Base-by-base conservation (phyloP, 2,329 filamentous ascomycete species). In the Fusarium decemcellulare region DNA sequence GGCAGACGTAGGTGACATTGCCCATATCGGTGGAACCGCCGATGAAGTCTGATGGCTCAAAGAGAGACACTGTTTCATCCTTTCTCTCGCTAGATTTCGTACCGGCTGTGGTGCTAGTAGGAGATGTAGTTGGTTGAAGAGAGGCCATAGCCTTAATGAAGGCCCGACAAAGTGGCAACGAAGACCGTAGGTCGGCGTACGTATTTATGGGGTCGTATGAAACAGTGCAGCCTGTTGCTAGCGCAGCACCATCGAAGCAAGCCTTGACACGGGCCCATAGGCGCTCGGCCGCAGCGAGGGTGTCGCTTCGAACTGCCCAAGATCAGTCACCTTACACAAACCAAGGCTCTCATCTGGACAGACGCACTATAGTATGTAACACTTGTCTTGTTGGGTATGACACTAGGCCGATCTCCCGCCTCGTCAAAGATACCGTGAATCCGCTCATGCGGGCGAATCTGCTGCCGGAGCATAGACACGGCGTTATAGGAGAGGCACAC, bases 351-450 rank as follows among this genome's bases (percentile, higher is more conserved):
- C 14, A n/a, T 50, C 16, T 32, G 6, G 1, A 18, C 15, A 8
- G 47, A 34, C 23, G 5, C 44, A 55, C 52, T 39, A 10, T 55
- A 43, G 4, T 53, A 59, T 16, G 18, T 12, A 8, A 40, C 56
- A 6, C 47, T 42, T 10, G 47, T 42, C 2, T 43, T 23, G 36
- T 29, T 47, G 1, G 32, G 46, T 1, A 59, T 59, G 16, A 59
- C 47, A 14, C 52, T 65, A 1, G 53, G 60, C 11, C 56, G 46
- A 29, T 42, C 37, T 5, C 56, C 46, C 11, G 53, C 63, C 42
- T 72, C 65, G 10, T 68, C 60, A 11, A 66, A 54, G 3, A 51
- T 39, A 4, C 59, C 63, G 4, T 63, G 50, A 4, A 66, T 59
- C 10, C 54, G 47, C 29, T 66, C 54, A 2, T 44, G 15, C 7